These are phyloP conservation scores for Cyclostephanos tholiformis DNA, from an alignment of 108 stramenopile genomes.

Conservation along the genomic window DNA sequence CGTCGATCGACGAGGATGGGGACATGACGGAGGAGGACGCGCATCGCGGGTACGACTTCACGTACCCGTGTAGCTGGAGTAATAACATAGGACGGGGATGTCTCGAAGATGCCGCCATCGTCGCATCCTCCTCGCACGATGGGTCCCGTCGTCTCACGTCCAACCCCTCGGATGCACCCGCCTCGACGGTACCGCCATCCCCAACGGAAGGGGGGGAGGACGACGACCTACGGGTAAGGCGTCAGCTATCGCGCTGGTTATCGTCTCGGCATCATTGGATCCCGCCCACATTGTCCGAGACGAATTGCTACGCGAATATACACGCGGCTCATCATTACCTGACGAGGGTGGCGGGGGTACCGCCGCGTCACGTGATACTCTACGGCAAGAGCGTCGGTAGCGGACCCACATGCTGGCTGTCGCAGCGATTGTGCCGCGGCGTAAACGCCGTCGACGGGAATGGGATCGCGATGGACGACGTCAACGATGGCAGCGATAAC, in stretches of 20 bases:
- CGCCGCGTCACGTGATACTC: constrained; percentile 66
- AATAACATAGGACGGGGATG: too few relatives aligned
- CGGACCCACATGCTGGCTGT: constrained; percentile 81
- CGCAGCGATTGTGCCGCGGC: constrained; percentile 35
- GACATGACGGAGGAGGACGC: neutral
- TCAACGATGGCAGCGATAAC: neutral
- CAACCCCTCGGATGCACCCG: too few relatives aligned
- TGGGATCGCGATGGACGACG: too few relatives aligned
- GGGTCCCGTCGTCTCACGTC: too few relatives aligned
- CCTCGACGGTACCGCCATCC: neutral
- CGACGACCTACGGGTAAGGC: neutral
- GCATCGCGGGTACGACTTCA: neutral
- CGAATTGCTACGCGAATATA: constrained; percentile 75
- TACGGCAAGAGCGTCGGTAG: constrained; percentile 66
- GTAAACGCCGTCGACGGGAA: neutral
- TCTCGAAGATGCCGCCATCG: too few relatives aligned
- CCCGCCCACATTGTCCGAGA: constrained; percentile 46
- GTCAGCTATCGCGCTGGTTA: constrained; percentile 12
- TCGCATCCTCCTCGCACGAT: too few relatives aligned
- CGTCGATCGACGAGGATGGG: neutral
- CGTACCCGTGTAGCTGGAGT: constrained; percentile 6
- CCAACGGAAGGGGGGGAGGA: neutral
- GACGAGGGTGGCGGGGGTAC: constrained; percentile 40
- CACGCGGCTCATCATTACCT: constrained; percentile 74
- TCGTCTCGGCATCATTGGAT: constrained; percentile 25